Conservation (phyloP, 192 early-diverging fungal species). For the Mortierella hygrophila region DNA sequence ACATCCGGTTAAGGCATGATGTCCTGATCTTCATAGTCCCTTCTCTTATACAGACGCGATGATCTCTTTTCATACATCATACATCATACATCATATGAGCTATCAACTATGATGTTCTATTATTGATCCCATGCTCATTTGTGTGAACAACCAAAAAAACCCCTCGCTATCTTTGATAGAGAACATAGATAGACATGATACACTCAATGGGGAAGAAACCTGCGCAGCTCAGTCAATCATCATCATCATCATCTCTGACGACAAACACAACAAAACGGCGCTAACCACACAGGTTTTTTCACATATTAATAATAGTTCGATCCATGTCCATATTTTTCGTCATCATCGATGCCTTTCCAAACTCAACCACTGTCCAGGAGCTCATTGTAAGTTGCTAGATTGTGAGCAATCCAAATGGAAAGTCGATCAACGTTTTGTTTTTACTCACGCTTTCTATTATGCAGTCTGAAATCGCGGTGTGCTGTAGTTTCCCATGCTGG, state of each 20-base stretch:
- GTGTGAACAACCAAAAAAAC: too few relatives aligned
- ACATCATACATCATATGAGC: too few relatives aligned
- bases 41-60: neutral
- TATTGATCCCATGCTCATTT: too few relatives aligned
- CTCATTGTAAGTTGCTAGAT: conserved; percentile 36
- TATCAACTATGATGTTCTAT: too few relatives aligned
- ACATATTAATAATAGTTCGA: conserved; percentile 24
- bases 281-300: neutral
- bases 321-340: conserved; percentile 50
- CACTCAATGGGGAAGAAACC: neutral
- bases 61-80: neutral
- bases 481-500: conserved; percentile 57
- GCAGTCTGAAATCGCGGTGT: conserved; percentile 52
- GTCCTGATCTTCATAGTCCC: neutral
- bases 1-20: neutral
- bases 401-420: neutral
- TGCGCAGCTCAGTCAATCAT: neutral
- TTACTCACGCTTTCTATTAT: neutral
- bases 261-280: neutral
- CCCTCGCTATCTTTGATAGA: too few relatives aligned
- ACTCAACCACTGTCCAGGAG: conserved; percentile 49
- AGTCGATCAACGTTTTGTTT: too few relatives aligned
- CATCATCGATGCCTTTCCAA: conserved; percentile 51
- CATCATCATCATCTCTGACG: neutral
- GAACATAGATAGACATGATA: too few relatives aligned